Conservation (phyloP, 768 basidiomycete genomes). For the Pulveroboletus sp. region DNA sequence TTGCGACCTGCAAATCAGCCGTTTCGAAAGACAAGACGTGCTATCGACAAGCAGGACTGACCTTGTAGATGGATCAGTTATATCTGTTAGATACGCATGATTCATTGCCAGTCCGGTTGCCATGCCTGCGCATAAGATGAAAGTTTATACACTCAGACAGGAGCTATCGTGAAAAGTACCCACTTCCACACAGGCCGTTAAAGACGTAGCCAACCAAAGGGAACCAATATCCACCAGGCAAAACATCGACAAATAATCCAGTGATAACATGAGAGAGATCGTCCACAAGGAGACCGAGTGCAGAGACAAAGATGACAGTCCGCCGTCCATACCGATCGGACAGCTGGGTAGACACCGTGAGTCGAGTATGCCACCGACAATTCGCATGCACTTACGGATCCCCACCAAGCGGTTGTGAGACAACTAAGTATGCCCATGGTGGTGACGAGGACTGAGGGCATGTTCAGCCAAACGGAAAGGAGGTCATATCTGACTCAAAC, state of each 20-base stretch:
- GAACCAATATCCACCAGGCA: conserved; percentile 84
- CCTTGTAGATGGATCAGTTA: conserved; percentile 52
- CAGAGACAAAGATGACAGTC: conserved; percentile 53
- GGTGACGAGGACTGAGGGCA: conserved; percentile 51
- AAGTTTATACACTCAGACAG: neutral
- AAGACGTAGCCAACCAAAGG: conserved; percentile 58
- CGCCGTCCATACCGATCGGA: conserved; percentile 78
- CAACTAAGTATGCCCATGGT: conserved; percentile 70
- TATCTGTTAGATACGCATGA: conserved; percentile 70
- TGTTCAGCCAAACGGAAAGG: neutral
- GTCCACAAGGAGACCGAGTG: conserved; percentile 54
- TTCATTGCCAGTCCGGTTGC: conserved; percentile 45
- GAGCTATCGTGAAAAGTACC: conserved; percentile 15
- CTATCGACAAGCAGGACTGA: conserved; percentile 22
- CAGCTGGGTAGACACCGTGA: conserved; percentile 37
- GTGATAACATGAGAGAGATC: conserved; percentile 69
- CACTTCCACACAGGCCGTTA: conserved; percentile 72
- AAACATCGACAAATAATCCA: conserved; percentile 45
- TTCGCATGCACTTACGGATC: conserved; percentile 48
- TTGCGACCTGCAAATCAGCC: conserved; percentile 43
- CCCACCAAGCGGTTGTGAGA: conserved; percentile 84
- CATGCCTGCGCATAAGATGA: conserved; percentile 38
- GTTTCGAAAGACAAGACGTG: conserved; percentile 1
- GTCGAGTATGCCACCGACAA: neutral
- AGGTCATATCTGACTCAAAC: conserved; percentile 33